Evolutionary conservation across 2,329 filamentous ascomycete species (phyloP), one percentile per base, ranked within the genome.

Genomic region (Fusarium nanum): DNA sequence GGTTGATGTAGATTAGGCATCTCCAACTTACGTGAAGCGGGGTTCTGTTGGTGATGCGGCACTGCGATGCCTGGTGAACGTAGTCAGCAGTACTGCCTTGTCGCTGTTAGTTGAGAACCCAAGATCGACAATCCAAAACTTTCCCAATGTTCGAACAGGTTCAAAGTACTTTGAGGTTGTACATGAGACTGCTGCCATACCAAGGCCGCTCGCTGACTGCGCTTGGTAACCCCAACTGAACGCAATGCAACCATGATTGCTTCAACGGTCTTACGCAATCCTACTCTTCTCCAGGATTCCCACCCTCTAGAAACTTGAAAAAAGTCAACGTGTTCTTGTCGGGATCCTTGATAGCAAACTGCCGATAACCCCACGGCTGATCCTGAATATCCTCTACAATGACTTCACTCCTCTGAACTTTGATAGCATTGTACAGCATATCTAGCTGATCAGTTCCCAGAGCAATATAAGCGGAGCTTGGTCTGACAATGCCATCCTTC

Each of bases 231-330:
- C 23, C 20, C 28, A 47, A 25, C 18, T 42, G 32, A 27, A 42
- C 32, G 23, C 34, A 22, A 53, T 53, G 23, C 23, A 42, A 53
- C 49, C 23, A 42, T 53, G 49, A 28, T 25, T 53, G 34, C 49
- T 53, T 50, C 16, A 11, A 41, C 13, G 13, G 18, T 8, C 8
- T 13, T 7, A 32, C 37, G 18, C 13, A 53, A 42, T 32, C 10
- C 34, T 54, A 68, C 41, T 70, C 63, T 23, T 28, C 45, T 5
- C 58, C 57, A 20, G 63, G 67, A 49, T 70, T 70, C 4, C 54
- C 63, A 5, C 67, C 67, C 18, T 70, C 67, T 10, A 68, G 16
- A 34, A 60, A 70, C 44, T 60, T 71, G 67, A 71, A 70, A 22
- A 70, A 68, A 14, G 54, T 70, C 58, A 70, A 54, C 30, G 45